A percentile compares a stretch with the other conserved stretches of the same genome.
phyloP scores from a whole-genome alignment of 2,329 filamentous ascomycete species.

The Monosporascus ibericus region DNA sequence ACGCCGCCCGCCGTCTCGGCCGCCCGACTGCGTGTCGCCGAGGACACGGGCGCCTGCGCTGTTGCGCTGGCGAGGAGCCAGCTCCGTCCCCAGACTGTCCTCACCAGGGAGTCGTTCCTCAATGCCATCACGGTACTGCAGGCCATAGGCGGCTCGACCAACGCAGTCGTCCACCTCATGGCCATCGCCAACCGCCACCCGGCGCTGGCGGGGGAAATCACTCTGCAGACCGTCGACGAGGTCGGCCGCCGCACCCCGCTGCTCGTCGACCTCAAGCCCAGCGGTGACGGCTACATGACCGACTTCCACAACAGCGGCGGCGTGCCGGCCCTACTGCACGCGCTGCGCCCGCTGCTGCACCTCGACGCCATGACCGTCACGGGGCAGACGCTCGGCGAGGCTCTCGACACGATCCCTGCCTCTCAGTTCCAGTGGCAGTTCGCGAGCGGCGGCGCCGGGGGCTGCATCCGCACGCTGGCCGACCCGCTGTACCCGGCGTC shows the following conservation, averaged over 20 bases:
- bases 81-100: conserved; percentile 62
- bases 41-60: conserved; percentile 62
- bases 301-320: conserved; percentile 88
- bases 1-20: conserved; percentile 75
- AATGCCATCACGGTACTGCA: conserved; percentile 85
- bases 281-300: conserved; percentile 80
- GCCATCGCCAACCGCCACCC: conserved; percentile 75
- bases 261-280: conserved; percentile 80
- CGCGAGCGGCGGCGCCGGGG: conserved; percentile 27
- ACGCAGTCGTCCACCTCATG: conserved; percentile 79
- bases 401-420: conserved; percentile 58
- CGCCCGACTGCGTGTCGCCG: conserved; percentile 73
- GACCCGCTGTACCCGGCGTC: conserved; percentile 65
- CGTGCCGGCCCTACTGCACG: conserved; percentile 73
- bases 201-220: conserved; percentile 55
- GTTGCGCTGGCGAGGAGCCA: conserved; percentile 62
- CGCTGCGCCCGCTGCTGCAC: conserved; percentile 69
- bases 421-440: conserved; percentile 34
- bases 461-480: conserved; percentile 59
- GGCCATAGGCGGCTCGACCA: conserved; percentile 78
- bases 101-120: conserved; percentile 71
- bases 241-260: conserved; percentile 73
- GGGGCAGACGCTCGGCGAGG: conserved; percentile 74
- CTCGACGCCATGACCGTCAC: conserved; percentile 77
- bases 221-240: conserved; percentile 70